Evolutionary conservation across 1,284 basidiomycete species (phyloP).

Genomic region (Lignosus rhinocerotis): DNA sequence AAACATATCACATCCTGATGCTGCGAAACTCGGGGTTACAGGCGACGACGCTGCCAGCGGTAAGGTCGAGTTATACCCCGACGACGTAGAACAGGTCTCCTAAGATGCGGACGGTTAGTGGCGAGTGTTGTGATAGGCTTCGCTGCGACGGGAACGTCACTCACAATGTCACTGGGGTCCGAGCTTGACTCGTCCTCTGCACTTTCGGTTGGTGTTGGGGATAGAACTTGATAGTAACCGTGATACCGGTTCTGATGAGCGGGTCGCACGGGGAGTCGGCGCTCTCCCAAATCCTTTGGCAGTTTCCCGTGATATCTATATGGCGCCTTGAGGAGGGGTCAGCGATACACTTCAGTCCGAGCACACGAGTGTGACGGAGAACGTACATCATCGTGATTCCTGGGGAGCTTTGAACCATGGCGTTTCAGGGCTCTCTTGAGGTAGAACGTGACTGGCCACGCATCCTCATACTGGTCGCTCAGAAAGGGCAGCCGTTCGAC

Average conservation of each 20-base stretch:
- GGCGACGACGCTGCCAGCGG: no score
- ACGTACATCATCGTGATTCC: background rate
- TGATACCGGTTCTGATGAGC: background rate
- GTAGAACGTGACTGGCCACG: constrained; percentile 3
- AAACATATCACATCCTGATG: no score
- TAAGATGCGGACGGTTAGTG: no score
- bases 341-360: no score
- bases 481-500: background rate
- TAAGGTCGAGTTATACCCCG: no score
- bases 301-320: background rate
- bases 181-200: no score
- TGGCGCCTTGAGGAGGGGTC: background rate
- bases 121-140: no score
- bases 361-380: background rate
- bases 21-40: no score
- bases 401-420: background rate
- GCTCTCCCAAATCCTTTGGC: background rate
- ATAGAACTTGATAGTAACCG: background rate
- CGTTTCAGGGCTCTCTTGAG: background rate
- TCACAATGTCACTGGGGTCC: background rate
- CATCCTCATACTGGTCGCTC: background rate
- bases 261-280: background rate
- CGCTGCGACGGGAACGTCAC: background rate
- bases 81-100: no score
- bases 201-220: no score